Evolutionary conservation across 2,329 filamentous ascomycete genomes (phyloP).

Genomic region (Cladophialophora chaetospira): DNA sequence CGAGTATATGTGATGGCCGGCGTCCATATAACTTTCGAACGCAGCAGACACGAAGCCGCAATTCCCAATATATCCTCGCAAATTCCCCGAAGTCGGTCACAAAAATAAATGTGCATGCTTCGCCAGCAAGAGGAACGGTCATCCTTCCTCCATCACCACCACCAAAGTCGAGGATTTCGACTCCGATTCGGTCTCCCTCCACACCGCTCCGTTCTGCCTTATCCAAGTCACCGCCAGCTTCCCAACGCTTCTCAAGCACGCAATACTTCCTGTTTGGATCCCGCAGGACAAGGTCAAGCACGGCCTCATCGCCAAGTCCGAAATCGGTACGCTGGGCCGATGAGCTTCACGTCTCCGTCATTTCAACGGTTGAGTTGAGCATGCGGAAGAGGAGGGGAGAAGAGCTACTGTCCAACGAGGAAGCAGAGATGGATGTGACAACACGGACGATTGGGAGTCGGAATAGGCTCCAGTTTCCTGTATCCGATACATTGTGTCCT

Average conservation of each 20-base stretch:
- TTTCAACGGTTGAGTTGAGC: slow-evolving; percentile 12
- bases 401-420: neutral
- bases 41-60: slow-evolving; percentile 4
- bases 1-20: neutral
- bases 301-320: slow-evolving; percentile 3
- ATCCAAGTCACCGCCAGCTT: slow-evolving; percentile 18
- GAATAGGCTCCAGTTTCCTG: neutral
- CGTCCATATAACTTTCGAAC: neutral
- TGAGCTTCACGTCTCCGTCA: slow-evolving; percentile 17
- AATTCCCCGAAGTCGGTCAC: slow-evolving; percentile 9
- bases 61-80: slow-evolving; percentile 7
- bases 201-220: slow-evolving; percentile 24
- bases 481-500: neutral
- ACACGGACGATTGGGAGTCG: neutral
- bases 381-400: neutral
- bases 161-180: neutral
- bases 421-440: slow-evolving; percentile 11
- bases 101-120: slow-evolving; percentile 21
- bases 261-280: slow-evolving; percentile 8
- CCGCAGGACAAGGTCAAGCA: neutral
- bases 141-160: neutral
- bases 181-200: neutral
- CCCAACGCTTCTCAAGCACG: neutral
- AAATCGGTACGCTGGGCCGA: slow-evolving; percentile 29
- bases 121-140: neutral